Percentiles rank a stretch among this genome's conserved stretches.
Conservation (phyloP, 139 green algal species). For the Coelastrella sp. region DNA sequence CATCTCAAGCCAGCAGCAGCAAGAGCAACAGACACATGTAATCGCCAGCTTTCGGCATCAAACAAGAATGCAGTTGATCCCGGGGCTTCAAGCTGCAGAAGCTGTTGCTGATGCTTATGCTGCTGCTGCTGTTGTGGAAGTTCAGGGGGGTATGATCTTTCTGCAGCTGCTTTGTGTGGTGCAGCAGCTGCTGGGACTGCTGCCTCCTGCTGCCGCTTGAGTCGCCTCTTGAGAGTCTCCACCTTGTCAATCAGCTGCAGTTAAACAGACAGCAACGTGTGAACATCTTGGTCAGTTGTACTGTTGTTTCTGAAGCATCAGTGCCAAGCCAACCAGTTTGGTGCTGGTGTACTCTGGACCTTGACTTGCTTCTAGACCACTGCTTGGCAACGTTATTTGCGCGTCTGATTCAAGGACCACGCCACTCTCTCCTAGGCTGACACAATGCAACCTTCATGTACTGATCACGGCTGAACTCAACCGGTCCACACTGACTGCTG, state of each 20-base stretch:
- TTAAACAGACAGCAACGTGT: neutral
- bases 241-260: no score
- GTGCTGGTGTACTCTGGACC: no score
- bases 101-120: neutral
- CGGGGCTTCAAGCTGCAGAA: no score
- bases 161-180: neutral
- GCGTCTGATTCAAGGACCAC: no score
- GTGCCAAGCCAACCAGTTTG: no score
- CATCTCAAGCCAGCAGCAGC: neutral
- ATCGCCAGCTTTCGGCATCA: no score
- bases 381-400: neutral
- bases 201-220: neutral
- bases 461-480: neutral
- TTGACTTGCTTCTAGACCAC: no score
- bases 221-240: neutral
- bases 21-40: no score
- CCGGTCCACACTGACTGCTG: no score
- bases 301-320: no score
- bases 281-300: neutral
- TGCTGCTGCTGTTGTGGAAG: conserved; percentile 9
- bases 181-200: neutral
- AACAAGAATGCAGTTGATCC: no score
- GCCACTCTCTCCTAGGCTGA: no score
- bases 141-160: neutral
- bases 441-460: neutral